These are phyloP conservation scores for Baudoinia panamericana DNA, from an alignment of 495 filamentous ascomycete genomes.

Conservation along the genomic window DNA sequence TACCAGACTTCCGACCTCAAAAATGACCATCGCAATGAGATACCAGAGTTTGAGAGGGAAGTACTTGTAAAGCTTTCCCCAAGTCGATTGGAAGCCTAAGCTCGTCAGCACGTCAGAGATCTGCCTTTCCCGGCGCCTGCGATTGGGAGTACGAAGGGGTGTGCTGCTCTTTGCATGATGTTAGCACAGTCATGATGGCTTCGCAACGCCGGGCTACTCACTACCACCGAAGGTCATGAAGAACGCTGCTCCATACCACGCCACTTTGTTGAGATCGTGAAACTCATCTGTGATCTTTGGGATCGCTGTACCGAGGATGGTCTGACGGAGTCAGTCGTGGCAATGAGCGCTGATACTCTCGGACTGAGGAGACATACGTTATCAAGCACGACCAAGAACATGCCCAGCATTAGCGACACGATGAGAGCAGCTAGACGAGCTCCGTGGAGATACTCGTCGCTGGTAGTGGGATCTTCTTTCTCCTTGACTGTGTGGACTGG, in stretches of 20 bases:
- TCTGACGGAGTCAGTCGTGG: too few species aligned
- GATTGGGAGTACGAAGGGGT: too few species aligned
- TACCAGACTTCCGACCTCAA: constrained; percentile 17
- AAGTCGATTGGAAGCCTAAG: constrained; percentile 39
- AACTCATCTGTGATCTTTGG: constrained; percentile 41
- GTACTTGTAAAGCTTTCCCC: constrained; percentile 42
- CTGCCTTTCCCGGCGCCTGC: too few species aligned
- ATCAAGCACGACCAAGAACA: neutral
- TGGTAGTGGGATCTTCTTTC: neutral
- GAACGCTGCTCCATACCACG: constrained; percentile 46
- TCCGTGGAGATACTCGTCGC: neutral
- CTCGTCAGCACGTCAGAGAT: neutral
- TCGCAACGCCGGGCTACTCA: too few species aligned
- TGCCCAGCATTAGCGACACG: neutral
- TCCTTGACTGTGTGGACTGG: too few species aligned
- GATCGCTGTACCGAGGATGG: constrained; percentile 60
- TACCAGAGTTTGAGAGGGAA: constrained; percentile 35
- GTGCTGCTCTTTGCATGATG: neutral
- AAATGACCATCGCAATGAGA: constrained; percentile 14
- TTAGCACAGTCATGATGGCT: too few species aligned
- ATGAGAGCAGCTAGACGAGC: neutral
- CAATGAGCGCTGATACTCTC: too few species aligned
- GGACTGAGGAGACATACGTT: too few species aligned
- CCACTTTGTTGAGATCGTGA: constrained; percentile 33
- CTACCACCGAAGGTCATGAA: constrained; percentile 42